Evolutionary conservation across 306 rosid species (phyloP).

Genomic region (Prinsepia uniflora): DNA sequence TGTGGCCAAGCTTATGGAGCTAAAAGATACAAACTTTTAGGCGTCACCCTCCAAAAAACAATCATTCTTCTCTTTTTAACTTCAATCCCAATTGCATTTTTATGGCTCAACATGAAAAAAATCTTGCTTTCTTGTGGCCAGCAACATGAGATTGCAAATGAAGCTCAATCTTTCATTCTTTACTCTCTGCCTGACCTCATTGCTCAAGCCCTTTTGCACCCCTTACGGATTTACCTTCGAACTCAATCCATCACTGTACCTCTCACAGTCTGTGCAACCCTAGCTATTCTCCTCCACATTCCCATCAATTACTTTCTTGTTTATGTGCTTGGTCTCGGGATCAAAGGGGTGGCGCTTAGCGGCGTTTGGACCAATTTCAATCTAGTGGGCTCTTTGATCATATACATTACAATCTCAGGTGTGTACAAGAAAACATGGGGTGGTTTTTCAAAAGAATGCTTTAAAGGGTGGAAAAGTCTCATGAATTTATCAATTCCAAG

Average conservation of each 20-base stretch:
- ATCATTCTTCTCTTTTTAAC: slow-evolving; percentile 56
- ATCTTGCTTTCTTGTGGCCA: slow-evolving; percentile 64
- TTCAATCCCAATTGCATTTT: slow-evolving; percentile 47
- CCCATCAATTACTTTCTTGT: slow-evolving; percentile 80
- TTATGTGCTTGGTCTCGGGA: slow-evolving; percentile 50
- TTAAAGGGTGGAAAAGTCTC: slow-evolving; percentile 49
- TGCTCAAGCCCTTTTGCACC: slow-evolving; percentile 69
- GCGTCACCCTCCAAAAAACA: slow-evolving; percentile 66
- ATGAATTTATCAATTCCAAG: slow-evolving; percentile 70
- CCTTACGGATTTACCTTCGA: slow-evolving; percentile 68
- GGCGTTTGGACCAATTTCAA: slow-evolving; percentile 82
- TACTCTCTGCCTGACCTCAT: slow-evolving; percentile 80
- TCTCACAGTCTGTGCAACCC: slow-evolving; percentile 56
- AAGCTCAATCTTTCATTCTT: slow-evolving; percentile 68
- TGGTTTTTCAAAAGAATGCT: slow-evolving; percentile 45
- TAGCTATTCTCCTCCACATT: slow-evolving; percentile 60
- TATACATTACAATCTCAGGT: slow-evolving; percentile 51
- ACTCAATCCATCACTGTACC: slow-evolving; percentile 77
- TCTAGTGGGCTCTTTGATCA: slow-evolving; percentile 49
- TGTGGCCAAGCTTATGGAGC: slow-evolving; percentile 97
- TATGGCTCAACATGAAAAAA: slow-evolving; percentile 68
- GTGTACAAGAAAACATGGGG: slow-evolving; percentile 63
- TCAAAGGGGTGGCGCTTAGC: slow-evolving; percentile 66
- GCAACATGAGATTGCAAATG: slow-evolving; percentile 44
- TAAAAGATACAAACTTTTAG: slow-evolving; percentile 64